Evolutionary conservation across 1,139 yeast genomes (phyloP), one percentile per base, ranked within the genome.

Genomic region (Tardiomyces blankii): DNA sequence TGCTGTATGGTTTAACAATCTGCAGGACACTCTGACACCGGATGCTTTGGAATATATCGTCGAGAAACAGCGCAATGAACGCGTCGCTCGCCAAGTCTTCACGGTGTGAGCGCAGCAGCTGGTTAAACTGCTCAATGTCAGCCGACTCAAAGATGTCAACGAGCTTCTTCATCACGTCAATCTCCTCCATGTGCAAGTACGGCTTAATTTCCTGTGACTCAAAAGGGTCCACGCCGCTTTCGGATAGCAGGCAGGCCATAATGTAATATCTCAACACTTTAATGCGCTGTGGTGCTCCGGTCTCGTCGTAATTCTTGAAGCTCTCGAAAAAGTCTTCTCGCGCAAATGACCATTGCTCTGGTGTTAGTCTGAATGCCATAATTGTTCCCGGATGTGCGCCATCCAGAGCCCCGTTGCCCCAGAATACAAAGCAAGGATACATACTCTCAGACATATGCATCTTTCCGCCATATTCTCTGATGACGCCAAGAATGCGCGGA

Each of bases 231-330:
- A 83, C 77, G 44, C 70, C 74, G 47, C 77, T 75, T 50, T 78
- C 81, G 14, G 84, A 74, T 42, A 85, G 63, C 51, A 84, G 67
- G 8, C 83, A 78, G 27, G 86, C 75, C 11, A 84, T 59, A 2
- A 80, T 78, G 51, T 80, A 71, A 60, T 80, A 81, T 52, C 78
- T 77, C 51, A 85, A 68, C 3, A 80, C 75, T 23, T 64, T 60
- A 32, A 74, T 68, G 48, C 85, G 73, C 43, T 68, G 68, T 18
- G 68, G 62, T 47, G 83, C 78, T 1, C 93, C 94, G 25, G 86
- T 82, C 62, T 84, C 94, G 60, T 85, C 93, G 60, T 78, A 84
- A 52, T 75, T 80, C 54, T 81, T 80, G 62, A 85, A 85, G 45
- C 85, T 72, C 54, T 81, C 87, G 57, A 81, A 82, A 54, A 82